Conservation (phyloP, 352 stramenopile genomes). For the Pythium rishiriense region DNA sequence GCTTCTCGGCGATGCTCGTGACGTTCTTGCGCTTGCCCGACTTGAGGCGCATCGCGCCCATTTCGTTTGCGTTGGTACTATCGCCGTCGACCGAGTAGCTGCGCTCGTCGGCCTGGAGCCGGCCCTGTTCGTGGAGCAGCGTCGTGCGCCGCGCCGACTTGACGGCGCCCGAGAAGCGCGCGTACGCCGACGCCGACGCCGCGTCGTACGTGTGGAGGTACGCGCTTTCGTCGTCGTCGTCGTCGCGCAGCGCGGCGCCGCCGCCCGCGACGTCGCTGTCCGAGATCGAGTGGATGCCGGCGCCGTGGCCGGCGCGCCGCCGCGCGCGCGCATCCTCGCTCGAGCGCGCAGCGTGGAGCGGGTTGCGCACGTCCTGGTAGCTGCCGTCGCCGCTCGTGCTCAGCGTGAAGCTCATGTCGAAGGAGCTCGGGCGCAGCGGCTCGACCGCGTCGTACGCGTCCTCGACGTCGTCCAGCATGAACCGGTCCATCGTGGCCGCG, state of each 20-base stretch:
- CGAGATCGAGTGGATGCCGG: conserved; percentile 34
- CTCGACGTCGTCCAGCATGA: conserved; percentile 77
- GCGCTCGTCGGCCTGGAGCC: conserved; percentile 43
- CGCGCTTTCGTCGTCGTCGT: conserved; percentile 13
- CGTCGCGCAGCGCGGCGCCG: conserved; percentile 13
- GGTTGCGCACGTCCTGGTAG: conserved; percentile 25
- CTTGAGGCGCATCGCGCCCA: conserved; percentile 28
- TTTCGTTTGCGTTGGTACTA: conserved; percentile 8
- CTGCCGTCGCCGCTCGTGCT: conserved; percentile 36
- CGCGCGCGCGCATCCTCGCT: conserved; percentile 28
- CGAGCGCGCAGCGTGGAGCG: conserved; percentile 16
- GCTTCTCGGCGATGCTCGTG: conserved; percentile 53
- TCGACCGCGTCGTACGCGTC: conserved; percentile 81
- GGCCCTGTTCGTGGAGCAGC: conserved; percentile 44
- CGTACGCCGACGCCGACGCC: conserved; percentile 11
- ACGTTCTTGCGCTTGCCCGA: conserved; percentile 37
- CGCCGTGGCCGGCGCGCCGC: conserved; percentile 13
- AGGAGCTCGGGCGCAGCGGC: conserved; percentile 85
- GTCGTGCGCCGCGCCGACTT: conserved; percentile 20
- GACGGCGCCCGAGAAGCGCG: conserved; percentile 15
- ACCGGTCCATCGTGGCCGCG: conserved; percentile 65
- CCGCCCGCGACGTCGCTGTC: conserved; percentile 20
- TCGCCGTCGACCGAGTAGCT: conserved; percentile 18
- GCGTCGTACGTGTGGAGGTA: not conserved
- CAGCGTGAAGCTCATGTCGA: conserved; percentile 87